Conservation (phyloP, 345 rosid genomes). For the Salix brachista region DNA sequence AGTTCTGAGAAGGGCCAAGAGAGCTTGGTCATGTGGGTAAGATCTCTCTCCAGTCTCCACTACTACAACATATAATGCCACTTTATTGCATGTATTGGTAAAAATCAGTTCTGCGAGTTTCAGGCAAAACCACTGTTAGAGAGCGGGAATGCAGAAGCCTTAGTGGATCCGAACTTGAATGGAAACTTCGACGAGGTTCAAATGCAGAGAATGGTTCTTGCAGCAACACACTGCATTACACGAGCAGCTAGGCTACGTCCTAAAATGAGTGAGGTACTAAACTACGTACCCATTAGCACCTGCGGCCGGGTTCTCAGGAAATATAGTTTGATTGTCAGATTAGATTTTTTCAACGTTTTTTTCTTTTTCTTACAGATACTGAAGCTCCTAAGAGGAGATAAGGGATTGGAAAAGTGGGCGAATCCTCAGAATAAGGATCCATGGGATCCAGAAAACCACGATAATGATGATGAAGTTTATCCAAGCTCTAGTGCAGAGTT, state of each 20-base stretch:
- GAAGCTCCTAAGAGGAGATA: conserved; percentile 54
- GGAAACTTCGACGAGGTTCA: conserved; percentile 50
- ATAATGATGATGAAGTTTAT: conserved; percentile 75
- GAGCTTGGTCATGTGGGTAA: conserved; percentile 95
- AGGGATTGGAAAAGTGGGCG: conserved; percentile 28
- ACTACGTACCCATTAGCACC: background rate
- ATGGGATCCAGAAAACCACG: conserved; percentile 39
- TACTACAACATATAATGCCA: background rate
- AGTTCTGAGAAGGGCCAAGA: conserved; percentile 60
- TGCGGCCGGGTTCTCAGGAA: background rate
- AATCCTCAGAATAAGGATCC: conserved; percentile 6
- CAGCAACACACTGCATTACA: conserved; percentile 69
- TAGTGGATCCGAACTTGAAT: conserved; percentile 62
- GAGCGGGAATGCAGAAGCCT: conserved; percentile 42
- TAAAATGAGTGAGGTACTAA: conserved; percentile 56
- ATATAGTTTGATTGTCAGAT: background rate
- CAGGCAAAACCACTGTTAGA: conserved; percentile 79
- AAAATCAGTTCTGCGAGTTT: conserved; percentile 20
- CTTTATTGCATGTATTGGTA: background rate
- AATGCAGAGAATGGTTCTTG: conserved; percentile 64
- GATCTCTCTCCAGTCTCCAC: conserved; percentile 18
- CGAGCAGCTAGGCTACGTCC: conserved; percentile 78
- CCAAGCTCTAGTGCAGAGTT: conserved; percentile 55
- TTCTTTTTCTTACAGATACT: conserved; percentile 42
- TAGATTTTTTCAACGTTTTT: background rate